Evolutionary conservation across 176 grass and related monocot species (phyloP).

Genomic region (Cocos nucifera): DNA sequence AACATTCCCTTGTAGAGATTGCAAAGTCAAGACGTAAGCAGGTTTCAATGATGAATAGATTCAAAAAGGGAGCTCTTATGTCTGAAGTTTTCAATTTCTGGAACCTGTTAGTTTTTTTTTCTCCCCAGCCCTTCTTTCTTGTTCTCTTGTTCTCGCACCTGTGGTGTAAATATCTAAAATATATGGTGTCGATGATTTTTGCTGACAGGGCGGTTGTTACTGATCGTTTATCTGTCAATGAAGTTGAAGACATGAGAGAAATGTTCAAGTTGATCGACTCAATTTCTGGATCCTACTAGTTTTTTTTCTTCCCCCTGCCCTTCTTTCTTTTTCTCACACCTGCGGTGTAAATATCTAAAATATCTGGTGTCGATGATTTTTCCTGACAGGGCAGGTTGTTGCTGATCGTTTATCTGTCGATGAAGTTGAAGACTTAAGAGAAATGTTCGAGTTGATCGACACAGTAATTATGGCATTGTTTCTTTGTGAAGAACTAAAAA

Average conservation of each 20-base stretch:
- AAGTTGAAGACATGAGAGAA: slow-evolving; percentile 97
- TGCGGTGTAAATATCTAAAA: slow-evolving; percentile 1
- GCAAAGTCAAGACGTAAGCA: slow-evolving; percentile 92
- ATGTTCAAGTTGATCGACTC: slow-evolving; percentile 94
- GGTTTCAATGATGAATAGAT: slow-evolving; percentile 98
- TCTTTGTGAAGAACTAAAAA: slow-evolving; percentile 96
- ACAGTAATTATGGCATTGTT: slow-evolving; percentile 91
- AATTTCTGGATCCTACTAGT: too few relatives aligned
- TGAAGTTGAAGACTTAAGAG: slow-evolving; percentile 97
- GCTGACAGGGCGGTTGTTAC: slow-evolving; percentile 8
- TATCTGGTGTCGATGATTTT: slow-evolving; percentile 11
- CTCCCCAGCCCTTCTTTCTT: background rate
- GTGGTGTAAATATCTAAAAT: slow-evolving; percentile 9
- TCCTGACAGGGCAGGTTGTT: background rate
- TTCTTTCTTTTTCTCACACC: background rate
- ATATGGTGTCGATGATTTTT: slow-evolving; percentile 5
- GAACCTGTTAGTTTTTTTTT: too few relatives aligned
- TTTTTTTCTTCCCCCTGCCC: too few relatives aligned
- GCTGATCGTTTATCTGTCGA: slow-evolving; percentile 82
- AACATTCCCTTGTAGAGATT: slow-evolving; percentile 98
- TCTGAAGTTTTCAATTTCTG: slow-evolving; percentile 9
- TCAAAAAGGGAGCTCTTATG: slow-evolving; percentile 90
- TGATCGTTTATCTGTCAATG: slow-evolving; percentile 85
- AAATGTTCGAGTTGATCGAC: slow-evolving; percentile 97
- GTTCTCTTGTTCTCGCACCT: background rate